Evolutionary conservation across 352 stramenopile genomes (phyloP), one percentile per base, ranked within the genome.

Genomic region (Globisporangium mamillatum): DNA sequence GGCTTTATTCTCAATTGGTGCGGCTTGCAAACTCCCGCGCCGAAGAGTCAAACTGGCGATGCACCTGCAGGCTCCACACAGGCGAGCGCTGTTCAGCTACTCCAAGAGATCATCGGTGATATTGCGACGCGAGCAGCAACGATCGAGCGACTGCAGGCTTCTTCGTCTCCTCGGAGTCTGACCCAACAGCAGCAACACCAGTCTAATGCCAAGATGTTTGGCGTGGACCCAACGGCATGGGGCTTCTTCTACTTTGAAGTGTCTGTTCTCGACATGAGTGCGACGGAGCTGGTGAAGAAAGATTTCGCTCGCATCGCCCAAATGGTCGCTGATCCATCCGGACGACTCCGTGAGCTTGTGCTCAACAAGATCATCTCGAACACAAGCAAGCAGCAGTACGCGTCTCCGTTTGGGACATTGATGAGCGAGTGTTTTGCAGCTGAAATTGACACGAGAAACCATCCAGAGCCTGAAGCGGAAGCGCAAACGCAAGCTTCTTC

Each of bases 361-460:
- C 50, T 88, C 41, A 69, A 80, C 32, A 72, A 71, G 16, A 38
- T 66, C 9, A 36, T 67, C 24, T 41, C 24, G 2, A n/a, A 22
- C 0, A 38, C 68, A 7, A 54, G 48, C 1, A 32, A 64, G 8
- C 16, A 44, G 0, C 38, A 63, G 3, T 29, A 68, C 6, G 27
- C 68, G 4, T 53, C 48, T 9, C 16, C 27, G 12, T 86, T 84
- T 38, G 59, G 74, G 8, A 52, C 61, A 20, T 36, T 86, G 2
- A 53, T 79, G 54, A 56, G 54, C 8, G 67, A 60, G 34, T 84
- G 69, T 50, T 84, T 88, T 50, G 61, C 50, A 10, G 52, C 63
- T 18, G 52, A 20, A 12, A 44, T 34, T 46, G 41, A 44, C 4
- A 44, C 22, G 9, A 25, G 20, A 16, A 50, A 16, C 44, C 20